phyloP scores from a whole-genome alignment of 306 rosid species.

The Casuarina glauca region DNA sequence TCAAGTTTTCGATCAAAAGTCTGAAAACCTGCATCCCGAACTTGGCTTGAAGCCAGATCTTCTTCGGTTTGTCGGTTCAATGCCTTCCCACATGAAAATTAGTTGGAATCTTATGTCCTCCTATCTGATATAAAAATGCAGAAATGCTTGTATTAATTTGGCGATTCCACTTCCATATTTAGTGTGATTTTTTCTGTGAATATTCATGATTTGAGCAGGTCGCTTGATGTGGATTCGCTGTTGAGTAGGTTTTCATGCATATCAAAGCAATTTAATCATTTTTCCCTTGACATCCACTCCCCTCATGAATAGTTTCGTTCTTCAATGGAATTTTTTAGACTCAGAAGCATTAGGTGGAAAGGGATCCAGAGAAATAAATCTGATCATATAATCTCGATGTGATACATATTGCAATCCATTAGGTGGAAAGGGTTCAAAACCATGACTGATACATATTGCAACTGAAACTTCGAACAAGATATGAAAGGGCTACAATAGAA shows the following conservation, averaged over 20 bases:
- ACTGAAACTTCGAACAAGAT: no score
- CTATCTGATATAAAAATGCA: constrained; percentile 54
- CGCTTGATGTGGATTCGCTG: no score
- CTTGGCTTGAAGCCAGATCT: constrained; percentile 53
- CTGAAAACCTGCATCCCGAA: constrained; percentile 37
- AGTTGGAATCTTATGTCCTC: constrained; percentile 99
- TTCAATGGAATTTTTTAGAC: background rate
- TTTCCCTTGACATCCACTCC: background rate
- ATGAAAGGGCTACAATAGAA: no score
- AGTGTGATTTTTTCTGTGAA: background rate
- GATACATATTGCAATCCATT: no score
- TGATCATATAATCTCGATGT: no score
- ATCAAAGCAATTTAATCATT: background rate
- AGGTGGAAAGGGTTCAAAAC: no score
- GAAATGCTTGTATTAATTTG: background rate
- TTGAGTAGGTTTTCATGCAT: background rate
- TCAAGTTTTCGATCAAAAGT: constrained; percentile 38
- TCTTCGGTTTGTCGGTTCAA: constrained; percentile 78
- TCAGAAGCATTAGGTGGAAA: background rate
- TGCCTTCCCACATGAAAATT: constrained; percentile 94
- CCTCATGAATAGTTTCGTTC: no score
- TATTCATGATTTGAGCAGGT: background rate
- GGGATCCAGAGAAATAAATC: background rate
- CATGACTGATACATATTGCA: no score
- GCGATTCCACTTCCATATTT: background rate